Conservation (phyloP, 148 eudicot genomes). For the Rhododendron simsii region DNA sequence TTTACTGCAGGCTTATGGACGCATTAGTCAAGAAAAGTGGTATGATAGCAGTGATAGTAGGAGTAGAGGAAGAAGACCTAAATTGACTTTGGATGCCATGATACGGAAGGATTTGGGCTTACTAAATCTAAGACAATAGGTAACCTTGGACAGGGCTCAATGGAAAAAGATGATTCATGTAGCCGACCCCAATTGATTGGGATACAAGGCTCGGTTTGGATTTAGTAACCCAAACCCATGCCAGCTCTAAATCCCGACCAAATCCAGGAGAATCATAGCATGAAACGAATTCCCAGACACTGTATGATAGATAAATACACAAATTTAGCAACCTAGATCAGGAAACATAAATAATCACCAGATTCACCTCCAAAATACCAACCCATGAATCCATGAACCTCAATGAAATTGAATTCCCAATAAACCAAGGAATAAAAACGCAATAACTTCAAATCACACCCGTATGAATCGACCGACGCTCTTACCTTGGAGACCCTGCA, state of each 20-base stretch:
- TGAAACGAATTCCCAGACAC: not conserved
- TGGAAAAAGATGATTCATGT: not conserved
- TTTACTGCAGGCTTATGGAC: not conserved
- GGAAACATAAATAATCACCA: not conserved
- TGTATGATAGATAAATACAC: not conserved
- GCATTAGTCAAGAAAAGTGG: not conserved
- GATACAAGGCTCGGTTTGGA: not conserved
- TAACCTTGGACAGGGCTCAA: not conserved
- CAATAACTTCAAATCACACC: not conserved
- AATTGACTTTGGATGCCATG: not conserved
- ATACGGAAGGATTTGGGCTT: not conserved
- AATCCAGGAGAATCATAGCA: not conserved
- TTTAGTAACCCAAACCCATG: too few relatives aligned
- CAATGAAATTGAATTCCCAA: not conserved
- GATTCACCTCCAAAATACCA: not conserved
- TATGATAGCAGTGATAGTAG: not conserved
- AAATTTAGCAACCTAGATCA: not conserved
- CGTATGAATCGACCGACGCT: not conserved
- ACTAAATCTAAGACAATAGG: not conserved
- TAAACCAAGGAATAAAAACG: not conserved
- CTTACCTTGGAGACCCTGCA: slow-evolving; percentile 39
- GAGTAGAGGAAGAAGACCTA: not conserved
- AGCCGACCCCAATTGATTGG: not conserved
- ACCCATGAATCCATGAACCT: not conserved
- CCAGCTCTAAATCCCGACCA: not conserved